Base-by-base conservation (phyloP, 2,329 filamentous ascomycete genomes). In the Cytospora piceicola region DNA sequence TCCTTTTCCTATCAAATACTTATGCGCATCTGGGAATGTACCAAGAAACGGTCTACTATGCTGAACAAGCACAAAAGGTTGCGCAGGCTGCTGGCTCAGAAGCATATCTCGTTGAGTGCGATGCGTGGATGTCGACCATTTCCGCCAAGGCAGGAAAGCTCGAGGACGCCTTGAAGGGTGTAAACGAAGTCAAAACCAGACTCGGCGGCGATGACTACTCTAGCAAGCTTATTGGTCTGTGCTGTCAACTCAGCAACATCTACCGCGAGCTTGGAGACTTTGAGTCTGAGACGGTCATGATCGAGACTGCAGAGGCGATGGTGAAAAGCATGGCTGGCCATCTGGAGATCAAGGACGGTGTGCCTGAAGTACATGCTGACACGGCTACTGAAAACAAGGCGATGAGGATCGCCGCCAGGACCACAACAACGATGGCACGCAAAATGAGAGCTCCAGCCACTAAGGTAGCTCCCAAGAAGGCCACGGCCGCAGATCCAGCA, bases 1-100 rank as follows among this genome's bases (percentile, higher is more conserved):
- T 96, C 17, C 78, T 89, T 67, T 89, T 93, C 65, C 84, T 97
- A 3, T 93, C 93, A 0, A 84, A 85, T 4, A 81, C 96, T 1
- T 97, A 94, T 71, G 88, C 90, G 1, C 90, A 96, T 69, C 86
- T 95, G 69, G 95, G 95, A 32, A 85, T 96, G 77, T 92, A 93
- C 69, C 89, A 92, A 67, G 94, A 98, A 75, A 94, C 94, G 2
- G 79, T 94, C 0, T 95, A 94, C 74, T 96, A 96, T 71, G 89
- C 90, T 1, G 90, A 97, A 70, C 91, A 95, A 71, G 93, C 93
- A 0, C 82, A 90, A 62, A 92, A 90, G 72, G 85, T 96, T 67
- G 92, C 92, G 27, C 83, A 84, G 66, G 86, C 85, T n/a, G 85
- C 91, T 11, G 81, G 85, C 57, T 88, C 90, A 0, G 81, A 85